Percentiles rank a stretch among this genome's conserved stretches.
phyloP scores from a whole-genome alignment of 495 filamentous ascomycete genomes.

The Podospora sp. region DNA sequence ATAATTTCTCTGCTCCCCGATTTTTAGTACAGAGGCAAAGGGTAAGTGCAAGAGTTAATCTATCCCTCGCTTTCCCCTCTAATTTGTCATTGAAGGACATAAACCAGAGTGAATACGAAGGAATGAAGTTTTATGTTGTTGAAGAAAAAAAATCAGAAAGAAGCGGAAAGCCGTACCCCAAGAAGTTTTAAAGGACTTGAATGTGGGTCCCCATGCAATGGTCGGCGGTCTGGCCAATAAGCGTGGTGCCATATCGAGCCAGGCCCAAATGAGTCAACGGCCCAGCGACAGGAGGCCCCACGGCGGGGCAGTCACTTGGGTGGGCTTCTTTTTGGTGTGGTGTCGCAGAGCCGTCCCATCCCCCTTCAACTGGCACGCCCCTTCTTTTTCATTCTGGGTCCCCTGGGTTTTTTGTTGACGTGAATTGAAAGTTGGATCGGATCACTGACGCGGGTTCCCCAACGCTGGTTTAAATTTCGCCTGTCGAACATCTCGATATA shows the following conservation, averaged over 20 bases:
- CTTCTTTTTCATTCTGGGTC: background rate
- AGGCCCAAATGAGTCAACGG: conserved; percentile 17
- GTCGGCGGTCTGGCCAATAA: conserved; percentile 21
- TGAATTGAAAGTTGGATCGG: background rate
- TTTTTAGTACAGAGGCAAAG: conserved; percentile 45
- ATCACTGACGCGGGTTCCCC: background rate
- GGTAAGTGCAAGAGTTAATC: conserved; percentile 57
- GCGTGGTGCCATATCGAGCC: background rate
- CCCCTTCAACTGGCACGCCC: background rate
- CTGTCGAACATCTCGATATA: background rate
- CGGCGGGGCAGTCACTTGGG: conserved; percentile 7
- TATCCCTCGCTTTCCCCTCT: conserved; percentile 81
- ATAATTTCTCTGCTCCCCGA: conserved; percentile 51
- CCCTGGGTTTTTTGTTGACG: background rate
- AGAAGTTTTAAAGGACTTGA: conserved; percentile 8
- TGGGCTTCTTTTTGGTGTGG: background rate
- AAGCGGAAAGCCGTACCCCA: conserved; percentile 11
- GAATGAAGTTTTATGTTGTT: conserved; percentile 62
- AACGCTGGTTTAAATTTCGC: background rate
- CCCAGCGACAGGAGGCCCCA: conserved; percentile 3
- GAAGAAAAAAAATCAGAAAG: conserved; percentile 50
- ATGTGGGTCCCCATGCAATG: background rate
- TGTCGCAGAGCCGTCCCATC: conserved; percentile 6
- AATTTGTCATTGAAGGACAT: conserved; percentile 60
- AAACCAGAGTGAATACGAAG: conserved; percentile 84